Conservation (phyloP, 495 filamentous ascomycete genomes). For the Penicillium paradoxum region DNA sequence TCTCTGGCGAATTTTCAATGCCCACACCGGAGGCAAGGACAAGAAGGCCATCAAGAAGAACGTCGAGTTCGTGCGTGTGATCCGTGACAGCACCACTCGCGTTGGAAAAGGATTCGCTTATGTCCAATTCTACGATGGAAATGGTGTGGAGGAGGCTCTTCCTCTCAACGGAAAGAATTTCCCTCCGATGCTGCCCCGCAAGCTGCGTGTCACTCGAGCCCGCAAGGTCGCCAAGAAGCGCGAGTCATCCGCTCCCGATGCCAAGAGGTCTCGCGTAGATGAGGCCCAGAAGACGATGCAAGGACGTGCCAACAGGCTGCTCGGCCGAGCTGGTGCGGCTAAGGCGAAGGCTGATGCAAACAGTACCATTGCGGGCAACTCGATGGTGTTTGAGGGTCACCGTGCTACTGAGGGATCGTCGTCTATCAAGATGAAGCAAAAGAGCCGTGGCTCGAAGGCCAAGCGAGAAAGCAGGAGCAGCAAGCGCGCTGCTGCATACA, state of each 20-base stretch:
- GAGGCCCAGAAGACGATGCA: constrained; percentile 65
- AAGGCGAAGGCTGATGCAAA: constrained; percentile 49
- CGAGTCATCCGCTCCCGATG: constrained; percentile 33
- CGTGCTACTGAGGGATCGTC: constrained; percentile 68
- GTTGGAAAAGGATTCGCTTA: constrained; percentile 98
- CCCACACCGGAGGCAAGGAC: constrained; percentile 40
- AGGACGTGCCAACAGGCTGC: constrained; percentile 75
- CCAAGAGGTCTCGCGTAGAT: constrained; percentile 51
- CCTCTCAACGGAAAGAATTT: constrained; percentile 85
- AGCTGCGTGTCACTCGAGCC: constrained; percentile 79
- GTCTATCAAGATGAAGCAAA: constrained; percentile 53
- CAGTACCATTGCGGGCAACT: constrained; percentile 42
- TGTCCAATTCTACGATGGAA: constrained; percentile 89
- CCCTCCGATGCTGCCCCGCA: constrained; percentile 83
- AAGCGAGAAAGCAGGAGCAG: constrained; percentile 48
- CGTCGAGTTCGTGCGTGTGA: constrained; percentile 90
- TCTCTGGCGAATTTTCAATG: constrained; percentile 79
- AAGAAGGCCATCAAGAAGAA: constrained; percentile 54
- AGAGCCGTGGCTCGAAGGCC: constrained; percentile 53
- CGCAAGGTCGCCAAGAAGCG: constrained; percentile 70
- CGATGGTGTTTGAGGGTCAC: constrained; percentile 84
- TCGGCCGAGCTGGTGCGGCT: constrained; percentile 72
- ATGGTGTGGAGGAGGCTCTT: constrained; percentile 82
- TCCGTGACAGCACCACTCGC: constrained; percentile 80
- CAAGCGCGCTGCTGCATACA: constrained; percentile 64